These are phyloP conservation scores for Zasmidium angulare DNA, from an alignment of 2,329 filamentous ascomycete genomes.

Conservation along the genomic window DNA sequence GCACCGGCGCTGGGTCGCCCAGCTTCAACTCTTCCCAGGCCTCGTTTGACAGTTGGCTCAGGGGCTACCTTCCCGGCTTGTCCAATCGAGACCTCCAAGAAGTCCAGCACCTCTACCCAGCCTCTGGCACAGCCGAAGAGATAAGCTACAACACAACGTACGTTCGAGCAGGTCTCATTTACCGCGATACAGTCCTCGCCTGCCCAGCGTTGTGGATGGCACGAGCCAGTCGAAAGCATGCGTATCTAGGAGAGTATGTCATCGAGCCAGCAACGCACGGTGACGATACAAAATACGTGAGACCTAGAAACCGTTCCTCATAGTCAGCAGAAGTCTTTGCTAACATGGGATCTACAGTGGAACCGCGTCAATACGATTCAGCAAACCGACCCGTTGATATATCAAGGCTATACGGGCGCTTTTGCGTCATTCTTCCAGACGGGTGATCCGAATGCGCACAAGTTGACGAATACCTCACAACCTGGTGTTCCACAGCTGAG, in stretches of 20 bases:
- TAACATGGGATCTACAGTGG: conserved; percentile 41
- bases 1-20: conserved; percentile 31
- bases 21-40: conserved; percentile 51
- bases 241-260: conserved; percentile 61
- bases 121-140: conserved; percentile 48
- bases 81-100: conserved; percentile 39
- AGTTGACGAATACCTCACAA: conserved; percentile 49
- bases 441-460: conserved; percentile 58
- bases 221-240: conserved; percentile 37
- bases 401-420: conserved; percentile 58
- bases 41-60: conserved; percentile 55
- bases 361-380: conserved; percentile 57
- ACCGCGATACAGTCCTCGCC: conserved; percentile 58
- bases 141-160: conserved; percentile 53
- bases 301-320: not conserved
- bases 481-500: conserved; percentile 48
- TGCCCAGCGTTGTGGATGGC: conserved; percentile 62
- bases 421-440: conserved; percentile 62
- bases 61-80: conserved; percentile 55
- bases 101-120: conserved; percentile 51
- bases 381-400: conserved; percentile 53
- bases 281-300: conserved; percentile 53
- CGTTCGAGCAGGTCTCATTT: conserved; percentile 57
- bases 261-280: conserved; percentile 61
- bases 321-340: conserved; percentile 6